These are phyloP conservation scores for Peronospora destructor DNA, from an alignment of 352 stramenopile species.

Conservation along the genomic window DNA sequence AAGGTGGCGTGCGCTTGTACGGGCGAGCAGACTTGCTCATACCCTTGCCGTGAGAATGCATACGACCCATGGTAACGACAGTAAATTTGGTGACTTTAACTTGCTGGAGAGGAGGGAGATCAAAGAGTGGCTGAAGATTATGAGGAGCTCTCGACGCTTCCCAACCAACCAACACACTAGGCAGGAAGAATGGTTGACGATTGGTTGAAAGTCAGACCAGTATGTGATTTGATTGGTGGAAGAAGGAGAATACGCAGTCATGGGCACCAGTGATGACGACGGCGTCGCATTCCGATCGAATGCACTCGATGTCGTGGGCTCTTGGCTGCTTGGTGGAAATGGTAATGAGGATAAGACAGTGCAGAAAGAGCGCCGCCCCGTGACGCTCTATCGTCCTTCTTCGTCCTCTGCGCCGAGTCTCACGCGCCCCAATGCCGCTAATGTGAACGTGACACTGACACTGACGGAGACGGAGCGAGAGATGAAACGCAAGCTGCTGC, in stretches of 20 bases:
- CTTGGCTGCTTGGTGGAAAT: slow-evolving; percentile 45
- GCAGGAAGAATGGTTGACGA: neutral
- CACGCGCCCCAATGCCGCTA: slow-evolving; percentile 18
- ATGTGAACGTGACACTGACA: slow-evolving; percentile 8
- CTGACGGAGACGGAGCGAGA: slow-evolving; percentile 58
- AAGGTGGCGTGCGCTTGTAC: slow-evolving; percentile 98
- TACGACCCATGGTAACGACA: slow-evolving; percentile 92
- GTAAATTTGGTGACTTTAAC: slow-evolving; percentile 28
- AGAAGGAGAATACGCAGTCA: neutral
- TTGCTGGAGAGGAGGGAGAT: slow-evolving; percentile 67
- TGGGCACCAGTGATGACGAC: slow-evolving; percentile 34
- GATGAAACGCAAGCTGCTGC: slow-evolving; percentile 69
- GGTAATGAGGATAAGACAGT: slow-evolving; percentile 5
- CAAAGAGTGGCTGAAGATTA: slow-evolving; percentile 38
- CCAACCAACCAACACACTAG: slow-evolving; percentile 33
- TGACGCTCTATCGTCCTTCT: slow-evolving; percentile 53
- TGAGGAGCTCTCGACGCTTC: too few species aligned
- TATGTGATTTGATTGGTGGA: slow-evolving; percentile 10
- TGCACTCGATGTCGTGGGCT: slow-evolving; percentile 58
- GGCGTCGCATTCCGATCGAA: slow-evolving; percentile 43
- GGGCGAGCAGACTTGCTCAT: slow-evolving; percentile 98
- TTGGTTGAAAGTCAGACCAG: slow-evolving; percentile 10
- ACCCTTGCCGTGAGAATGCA: slow-evolving; percentile 98
- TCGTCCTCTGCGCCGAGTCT: slow-evolving; percentile 26
- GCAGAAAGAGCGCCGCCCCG: slow-evolving; percentile 16